Base-by-base conservation (phyloP, 78 protist genomes). In the Diacronema lutheri region DNA sequence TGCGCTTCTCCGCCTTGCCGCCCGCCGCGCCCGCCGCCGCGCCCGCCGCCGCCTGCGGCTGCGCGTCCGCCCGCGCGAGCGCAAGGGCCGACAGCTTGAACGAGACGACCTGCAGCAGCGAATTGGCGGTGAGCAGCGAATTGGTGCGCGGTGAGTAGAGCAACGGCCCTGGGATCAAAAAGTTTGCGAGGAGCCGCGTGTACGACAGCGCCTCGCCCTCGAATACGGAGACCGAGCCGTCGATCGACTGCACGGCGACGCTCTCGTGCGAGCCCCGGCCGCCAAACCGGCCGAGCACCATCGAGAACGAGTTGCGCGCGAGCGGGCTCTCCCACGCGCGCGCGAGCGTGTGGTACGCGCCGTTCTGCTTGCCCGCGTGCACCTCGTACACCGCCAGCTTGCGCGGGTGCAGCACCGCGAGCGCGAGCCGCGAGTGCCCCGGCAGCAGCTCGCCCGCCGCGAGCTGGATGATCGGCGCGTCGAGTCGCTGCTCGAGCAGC, bases 241-340 rank as follows among this genome's bases (percentile, higher is more conserved):
- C 94, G 80, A 92, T 74, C 25, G 94, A 88, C 88, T 92, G 94
- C 21, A 92, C 80, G 62, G 81, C 40, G n/a, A 86, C n/a, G 37
- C 21, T 29, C 14, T 92, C 91, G 64, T 57, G 62, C 37, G 11
- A 85, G n/a, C 21, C 2, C 25, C 33, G 38, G 16, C 82, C 87
- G 11, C 94, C 92, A 65, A 88, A 85, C 44, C 77, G 33, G 3
- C 94, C 94, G 71, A 50, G 20, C n/a, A 20, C 23, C 60, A 91
- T n/a, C 40, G 69, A 79, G 86, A 19, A 85, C 14, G 92, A 81
- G 20, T 71, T 31, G 31, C 92, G 69, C 16, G 58, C 84, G 13
- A 91, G 74, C 11, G 20, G 16, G 41, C 88, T 89, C 73, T 89
- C 89, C 37, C 50, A 83, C 35, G 23, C 71, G 40, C 35, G 5